Evolutionary conservation across 192 early-diverging fungal species (phyloP), one percentile per base, ranked within the genome.

Genomic region (Mortierella antarctica): DNA sequence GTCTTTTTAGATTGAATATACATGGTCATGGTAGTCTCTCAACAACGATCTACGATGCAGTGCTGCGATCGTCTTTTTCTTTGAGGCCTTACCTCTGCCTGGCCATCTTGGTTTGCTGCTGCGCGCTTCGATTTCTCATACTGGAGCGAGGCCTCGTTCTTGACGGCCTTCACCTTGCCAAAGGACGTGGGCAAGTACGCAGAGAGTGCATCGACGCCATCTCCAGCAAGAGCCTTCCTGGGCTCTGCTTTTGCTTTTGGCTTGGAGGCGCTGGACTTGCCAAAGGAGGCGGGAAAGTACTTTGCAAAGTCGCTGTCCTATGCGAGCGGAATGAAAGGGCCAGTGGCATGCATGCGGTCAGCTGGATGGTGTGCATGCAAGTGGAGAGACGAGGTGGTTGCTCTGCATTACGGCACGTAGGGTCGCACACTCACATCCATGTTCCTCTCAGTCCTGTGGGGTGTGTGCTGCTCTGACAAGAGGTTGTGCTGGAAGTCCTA

Each of bases 121-220:
- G 74, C 82, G 82, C 12, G 65, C 62, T 39, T 67, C 12, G 15
- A 51, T 39, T 5, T 64, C 47, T 69, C 56, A 4, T 61, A 52
- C 39, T 53, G 53, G 47, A 47, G 50, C 7, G 65, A 44, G 56
- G 7, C 23, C 39, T 5, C 60, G 61, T 59, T 53, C 63, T 72
- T 55, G 69, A 70, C 45, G 70, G 64, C 52, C 40, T 83, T 70
- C 59, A 87, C 75, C 50, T 84, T 84, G 13, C 86, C 88, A 68
- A 89, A 89, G 5, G 88, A 85, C 10, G 68, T 85, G 18, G 88
- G 88, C 68, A 89, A 67, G 49, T 86, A 82, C 13, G 71, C 78
- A 53, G 84, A 54, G 10, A 89, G 70, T 12, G 84, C 62, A 51
- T 84, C 84, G 70, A 74, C 75, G 53, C 74, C 83, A 55, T 76